Evolutionary conservation across 345 rosid species (phyloP), one percentile per base, ranked within the genome.

Genomic region (Ceriops tagal): DNA sequence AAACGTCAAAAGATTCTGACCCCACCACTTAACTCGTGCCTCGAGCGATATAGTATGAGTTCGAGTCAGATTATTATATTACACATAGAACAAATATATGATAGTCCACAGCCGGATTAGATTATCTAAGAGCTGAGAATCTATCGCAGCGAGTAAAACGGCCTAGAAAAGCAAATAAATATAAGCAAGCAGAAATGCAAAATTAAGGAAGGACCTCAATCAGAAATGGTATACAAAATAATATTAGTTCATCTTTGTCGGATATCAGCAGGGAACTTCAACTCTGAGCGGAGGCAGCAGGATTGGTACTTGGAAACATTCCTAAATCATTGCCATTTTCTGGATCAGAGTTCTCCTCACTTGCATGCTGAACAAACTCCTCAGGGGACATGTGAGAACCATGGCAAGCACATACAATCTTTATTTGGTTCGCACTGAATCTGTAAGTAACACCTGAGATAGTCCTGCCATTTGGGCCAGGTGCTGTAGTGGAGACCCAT

Each of bases 331-430:
- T 64, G 70, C 80, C 81, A 69, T 80, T 70, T 19, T 90, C 96
- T 0, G 87, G 83, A 68, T 77, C 77, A 30, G 71, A 75, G 61
- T 76, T 73, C 75, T 87, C 96, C 49, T 90, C 96, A 15, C 83
- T 88, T 57, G 99, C 99, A 43, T 95, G 99, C 58, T 84, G 75
- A 30, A 90, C 87, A 82, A 95, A 95, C 78, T 95, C 99, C 76
- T 95, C 98, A 0, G 96, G 98, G 34, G 88, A 83, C 98, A 92
- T 82, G 70, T 95, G 99, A 4, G 73, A 65, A 66, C 99, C 85
- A n/a, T 95, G 99, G 72, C 99, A 95, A 73, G 97, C 99, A 28
- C 99, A 95, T 15, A 95, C 99, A 8, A 95, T 92, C 79, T 76
- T 84, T 65, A 95, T 85, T 78, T 86, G 96, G 80, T 82, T 87